phyloP scores from a whole-genome alignment of 352 stramenopile species.

The Globisporangium megalacanthum region DNA sequence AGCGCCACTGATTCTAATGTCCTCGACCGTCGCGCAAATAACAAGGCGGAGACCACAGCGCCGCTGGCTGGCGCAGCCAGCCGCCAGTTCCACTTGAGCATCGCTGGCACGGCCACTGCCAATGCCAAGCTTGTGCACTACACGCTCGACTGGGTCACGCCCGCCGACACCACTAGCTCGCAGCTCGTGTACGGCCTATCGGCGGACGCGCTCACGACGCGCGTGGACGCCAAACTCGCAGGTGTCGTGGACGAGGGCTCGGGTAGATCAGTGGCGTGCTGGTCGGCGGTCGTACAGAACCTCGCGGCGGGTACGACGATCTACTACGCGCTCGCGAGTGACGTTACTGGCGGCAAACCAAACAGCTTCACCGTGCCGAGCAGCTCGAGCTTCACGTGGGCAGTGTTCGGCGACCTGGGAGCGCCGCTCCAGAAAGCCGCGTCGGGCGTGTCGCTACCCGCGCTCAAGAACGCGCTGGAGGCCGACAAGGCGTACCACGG shows the following conservation, averaged over 20 bases:
- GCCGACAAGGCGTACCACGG: slow-evolving; percentile 35
- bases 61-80: not conserved
- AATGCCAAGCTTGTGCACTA: slow-evolving; percentile 33
- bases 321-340: slow-evolving; percentile 50
- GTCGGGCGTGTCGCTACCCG: slow-evolving; percentile 51
- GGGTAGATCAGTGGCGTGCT: slow-evolving; percentile 39
- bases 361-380: slow-evolving; percentile 48
- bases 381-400: slow-evolving; percentile 49
- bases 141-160: slow-evolving; percentile 71
- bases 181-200: slow-evolving; percentile 38
- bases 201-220: slow-evolving; percentile 25
- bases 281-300: slow-evolving; percentile 46
- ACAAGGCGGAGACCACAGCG: not conserved
- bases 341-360: slow-evolving; percentile 1
- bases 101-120: slow-evolving; percentile 24
- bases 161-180: slow-evolving; percentile 24
- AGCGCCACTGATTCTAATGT: slow-evolving; percentile 4
- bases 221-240: slow-evolving; percentile 24
- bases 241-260: slow-evolving; percentile 44
- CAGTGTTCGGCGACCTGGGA: slow-evolving; percentile 69
- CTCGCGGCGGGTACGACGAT: slow-evolving; percentile 41
- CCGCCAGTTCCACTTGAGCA: slow-evolving; percentile 64
- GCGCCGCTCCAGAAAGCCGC: slow-evolving; percentile 46
- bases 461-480: slow-evolving; percentile 46
- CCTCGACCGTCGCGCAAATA: not conserved